Percentiles rank a stretch among this genome's conserved stretches.
Conservation (phyloP, 2,329 filamentous ascomycete species). For the Cordyceps militaris region DNA sequence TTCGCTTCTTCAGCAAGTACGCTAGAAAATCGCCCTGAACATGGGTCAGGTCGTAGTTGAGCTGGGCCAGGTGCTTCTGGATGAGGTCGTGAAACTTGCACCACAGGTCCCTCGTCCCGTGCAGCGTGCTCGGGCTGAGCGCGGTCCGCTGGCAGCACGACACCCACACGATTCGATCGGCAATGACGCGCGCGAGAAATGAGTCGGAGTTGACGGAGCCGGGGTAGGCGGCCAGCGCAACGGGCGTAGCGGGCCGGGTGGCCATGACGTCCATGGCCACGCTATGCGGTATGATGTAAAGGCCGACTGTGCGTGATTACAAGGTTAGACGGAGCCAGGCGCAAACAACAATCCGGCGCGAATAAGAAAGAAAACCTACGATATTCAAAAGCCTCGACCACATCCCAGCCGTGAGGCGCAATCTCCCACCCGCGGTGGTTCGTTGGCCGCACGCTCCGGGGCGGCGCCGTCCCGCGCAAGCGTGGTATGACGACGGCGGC, state of each 20-base stretch:
- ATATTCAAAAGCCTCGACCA: slow-evolving; percentile 9
- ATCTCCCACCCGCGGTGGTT: slow-evolving; percentile 9
- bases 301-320: not conserved
- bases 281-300: not conserved
- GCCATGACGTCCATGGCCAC: not conserved
- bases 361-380: not conserved
- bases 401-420: slow-evolving; percentile 3
- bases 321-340: not conserved
- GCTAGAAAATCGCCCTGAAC: not conserved
- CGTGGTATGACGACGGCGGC: not conserved
- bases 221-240: not conserved
- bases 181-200: slow-evolving; percentile 7
- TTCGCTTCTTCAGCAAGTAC: slow-evolving; percentile 2
- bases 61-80: not conserved
- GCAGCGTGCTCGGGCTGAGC: not conserved
- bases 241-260: not conserved
- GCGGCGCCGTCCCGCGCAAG: not conserved
- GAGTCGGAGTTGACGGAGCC: slow-evolving; percentile 7
- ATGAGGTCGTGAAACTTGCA: not conserved
- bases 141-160: not conserved
- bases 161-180: slow-evolving; percentile 8
- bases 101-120: not conserved
- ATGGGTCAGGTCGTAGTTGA: slow-evolving; percentile 5
- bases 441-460: slow-evolving; percentile 1
- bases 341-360: not conserved